phyloP scores from a whole-genome alignment of 805 yeast genomes.

The Pichia insulana region DNA sequence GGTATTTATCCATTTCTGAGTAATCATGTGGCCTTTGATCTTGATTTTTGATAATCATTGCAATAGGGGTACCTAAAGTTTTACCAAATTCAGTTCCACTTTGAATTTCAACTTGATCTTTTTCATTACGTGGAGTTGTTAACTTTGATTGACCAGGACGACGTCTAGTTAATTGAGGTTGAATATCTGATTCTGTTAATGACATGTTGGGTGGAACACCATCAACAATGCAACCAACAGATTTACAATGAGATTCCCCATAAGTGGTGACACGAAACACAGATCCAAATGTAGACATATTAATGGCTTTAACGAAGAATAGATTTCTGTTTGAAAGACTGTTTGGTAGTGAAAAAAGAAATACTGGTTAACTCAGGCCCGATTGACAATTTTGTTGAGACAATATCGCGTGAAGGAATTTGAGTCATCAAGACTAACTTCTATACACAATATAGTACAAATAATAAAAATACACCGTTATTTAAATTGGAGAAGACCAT shows the following conservation, averaged over 20 bases:
- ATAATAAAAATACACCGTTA: no score
- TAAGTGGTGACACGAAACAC: constrained; percentile 77
- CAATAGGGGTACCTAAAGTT: constrained; percentile 93
- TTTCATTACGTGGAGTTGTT: constrained; percentile 93
- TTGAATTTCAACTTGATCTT: constrained; percentile 87
- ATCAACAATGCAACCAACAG: constrained; percentile 97
- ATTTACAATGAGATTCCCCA: constrained; percentile 96
- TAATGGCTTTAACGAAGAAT: no score
- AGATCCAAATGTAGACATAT: constrained; percentile 71
- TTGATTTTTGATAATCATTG: constrained; percentile 84
- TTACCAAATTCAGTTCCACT: constrained; percentile 88
- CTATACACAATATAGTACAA: no score
- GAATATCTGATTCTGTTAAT: constrained; percentile 78
- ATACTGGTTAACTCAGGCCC: no score
- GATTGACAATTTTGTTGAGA: no score
- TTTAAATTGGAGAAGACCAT: constrained; percentile 46
- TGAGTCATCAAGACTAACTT: no score
- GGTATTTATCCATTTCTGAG: constrained; percentile 88
- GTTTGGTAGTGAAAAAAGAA: no score
- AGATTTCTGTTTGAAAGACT: no score
- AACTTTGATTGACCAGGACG: constrained; percentile 94
- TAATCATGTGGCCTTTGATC: constrained; percentile 97
- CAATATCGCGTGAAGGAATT: no score
- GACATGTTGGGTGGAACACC: constrained; percentile 96
- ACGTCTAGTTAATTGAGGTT: constrained; percentile 92